phyloP scores from a whole-genome alignment of 176 grass and related monocot genomes.

The Canna indica region DNA sequence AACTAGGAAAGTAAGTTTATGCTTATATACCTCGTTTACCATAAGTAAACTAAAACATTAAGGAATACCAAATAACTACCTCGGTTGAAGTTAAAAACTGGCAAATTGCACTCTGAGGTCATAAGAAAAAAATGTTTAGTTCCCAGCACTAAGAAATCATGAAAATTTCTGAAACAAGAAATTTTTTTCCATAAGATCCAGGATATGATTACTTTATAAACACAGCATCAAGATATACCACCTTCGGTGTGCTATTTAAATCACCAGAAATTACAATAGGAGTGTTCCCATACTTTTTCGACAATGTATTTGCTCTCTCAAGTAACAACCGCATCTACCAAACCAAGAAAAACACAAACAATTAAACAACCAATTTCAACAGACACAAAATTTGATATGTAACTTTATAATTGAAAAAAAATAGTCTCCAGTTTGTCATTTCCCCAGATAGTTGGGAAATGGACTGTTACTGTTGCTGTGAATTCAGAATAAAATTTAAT shows the following conservation, averaged over 20 bases:
- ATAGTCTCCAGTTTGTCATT: too few relatives aligned
- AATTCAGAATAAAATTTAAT: too few relatives aligned
- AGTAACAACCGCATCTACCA: constrained; percentile 20
- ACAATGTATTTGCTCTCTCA: constrained; percentile 17
- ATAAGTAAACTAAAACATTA: neutral
- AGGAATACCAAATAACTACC: constrained; percentile 1
- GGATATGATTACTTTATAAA: neutral
- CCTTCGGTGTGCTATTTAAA: constrained; percentile 23
- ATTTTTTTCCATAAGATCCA: neutral
- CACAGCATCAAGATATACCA: neutral
- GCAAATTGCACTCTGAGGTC: constrained; percentile 17
- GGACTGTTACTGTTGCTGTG: too few relatives aligned
- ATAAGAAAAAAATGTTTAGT: neutral
- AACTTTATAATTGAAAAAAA: too few relatives aligned
- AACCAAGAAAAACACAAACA: constrained; percentile 6
- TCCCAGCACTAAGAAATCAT: neutral
- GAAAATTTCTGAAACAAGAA: neutral
- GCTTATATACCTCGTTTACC: neutral
- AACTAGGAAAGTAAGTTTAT: neutral
- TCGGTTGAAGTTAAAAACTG: constrained; percentile 15
- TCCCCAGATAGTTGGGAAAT: too few relatives aligned
- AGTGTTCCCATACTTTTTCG: constrained; percentile 6
- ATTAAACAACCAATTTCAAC: neutral
- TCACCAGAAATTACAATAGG: constrained; percentile 24
- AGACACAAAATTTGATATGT: neutral